A percentile compares a stretch with the other conserved stretches of the same genome.
These are phyloP conservation scores for Hymenoscyphus repandus DNA, from an alignment of 2,329 filamentous ascomycete genomes.

Conservation along the genomic window DNA sequence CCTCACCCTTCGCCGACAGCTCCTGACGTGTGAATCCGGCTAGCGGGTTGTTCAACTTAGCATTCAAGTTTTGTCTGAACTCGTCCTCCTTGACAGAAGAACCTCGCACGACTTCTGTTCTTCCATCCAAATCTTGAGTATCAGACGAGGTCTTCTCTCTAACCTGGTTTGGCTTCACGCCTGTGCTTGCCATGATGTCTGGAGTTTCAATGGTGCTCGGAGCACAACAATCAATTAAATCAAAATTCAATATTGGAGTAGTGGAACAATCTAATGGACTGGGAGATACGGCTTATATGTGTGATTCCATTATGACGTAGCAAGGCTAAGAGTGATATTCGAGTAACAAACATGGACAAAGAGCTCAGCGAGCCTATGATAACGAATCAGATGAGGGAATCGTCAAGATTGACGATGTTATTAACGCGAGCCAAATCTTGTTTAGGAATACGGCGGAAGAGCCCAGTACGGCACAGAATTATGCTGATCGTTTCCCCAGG, in stretches of 20 bases:
- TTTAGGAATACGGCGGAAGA: too few relatives aligned
- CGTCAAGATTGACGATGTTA: too few relatives aligned
- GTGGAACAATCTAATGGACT: too few relatives aligned
- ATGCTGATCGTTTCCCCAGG: too few relatives aligned
- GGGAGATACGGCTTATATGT: background rate
- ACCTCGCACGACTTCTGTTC: background rate
- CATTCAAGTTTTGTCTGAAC: slow-evolving; percentile 33
- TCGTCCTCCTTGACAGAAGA: slow-evolving; percentile 6
- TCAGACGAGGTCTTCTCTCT: background rate
- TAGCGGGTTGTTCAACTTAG: slow-evolving; percentile 49
- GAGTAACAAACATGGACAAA: too few relatives aligned
- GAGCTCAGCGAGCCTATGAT: too few relatives aligned
- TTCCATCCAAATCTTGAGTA: background rate
- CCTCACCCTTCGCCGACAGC: slow-evolving; percentile 50
- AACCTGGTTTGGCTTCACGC: background rate
- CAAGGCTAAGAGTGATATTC: background rate
- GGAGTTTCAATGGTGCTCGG: background rate
- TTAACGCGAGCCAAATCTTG: too few relatives aligned
- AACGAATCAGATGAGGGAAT: too few relatives aligned
- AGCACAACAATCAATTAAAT: too few relatives aligned
- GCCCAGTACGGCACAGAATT: too few relatives aligned
- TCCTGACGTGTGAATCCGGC: slow-evolving; percentile 43
- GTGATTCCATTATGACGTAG: background rate
- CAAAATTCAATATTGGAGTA: too few relatives aligned
- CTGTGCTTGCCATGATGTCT: background rate